Base-by-base conservation (phyloP, 2,329 filamentous ascomycete genomes). In the Lasiodiplodia gonubiensis region DNA sequence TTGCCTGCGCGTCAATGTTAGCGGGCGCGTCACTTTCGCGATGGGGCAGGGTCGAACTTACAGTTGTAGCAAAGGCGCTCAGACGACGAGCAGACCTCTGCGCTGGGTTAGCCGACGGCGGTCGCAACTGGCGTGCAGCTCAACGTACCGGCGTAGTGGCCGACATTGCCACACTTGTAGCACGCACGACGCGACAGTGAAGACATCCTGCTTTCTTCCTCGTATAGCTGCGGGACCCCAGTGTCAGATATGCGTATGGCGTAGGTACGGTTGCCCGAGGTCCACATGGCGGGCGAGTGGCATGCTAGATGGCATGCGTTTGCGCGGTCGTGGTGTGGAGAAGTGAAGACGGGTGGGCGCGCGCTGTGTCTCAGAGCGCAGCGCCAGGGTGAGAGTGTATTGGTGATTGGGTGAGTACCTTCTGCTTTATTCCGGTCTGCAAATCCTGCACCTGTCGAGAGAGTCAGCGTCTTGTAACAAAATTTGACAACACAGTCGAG, bases 51-150 rank as follows among this genome's bases (percentile, higher is more conserved):
- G 33, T 49, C 33, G 11, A 2, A 83, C 90, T 80, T 86, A 94
- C 95, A 99, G 87, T 99, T 99, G 86, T 99, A 99, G 90, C 95
- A 99, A 77, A 99, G 91, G 78, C 95, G 92, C 87, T 99, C 94
- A 69, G 94, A 92, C 69, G 94, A 97, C 70, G 94, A 95, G 91
- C 95, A 99, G 74, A 97, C 94, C 87, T 98, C 94, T 87, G 78
- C 21, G 46, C 27, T 12, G 59, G 42, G 59, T 63, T 51, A 63
- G 59, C 55, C 49, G 16, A 48, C 51, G 10, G 37, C 57, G 52
- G 27, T 23, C 49, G 57, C 35, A 5, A 68, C 53, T 67, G 70
- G 71, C 70, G 68, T 70, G 71, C 69, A 61, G 27, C n/a, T 21
- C 71, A 71, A 69, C 78, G 74, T 77, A 81, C 79, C 79, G 72